phyloP scores from a whole-genome alignment of 257 asterid species.

The Solanum commersonii region DNA sequence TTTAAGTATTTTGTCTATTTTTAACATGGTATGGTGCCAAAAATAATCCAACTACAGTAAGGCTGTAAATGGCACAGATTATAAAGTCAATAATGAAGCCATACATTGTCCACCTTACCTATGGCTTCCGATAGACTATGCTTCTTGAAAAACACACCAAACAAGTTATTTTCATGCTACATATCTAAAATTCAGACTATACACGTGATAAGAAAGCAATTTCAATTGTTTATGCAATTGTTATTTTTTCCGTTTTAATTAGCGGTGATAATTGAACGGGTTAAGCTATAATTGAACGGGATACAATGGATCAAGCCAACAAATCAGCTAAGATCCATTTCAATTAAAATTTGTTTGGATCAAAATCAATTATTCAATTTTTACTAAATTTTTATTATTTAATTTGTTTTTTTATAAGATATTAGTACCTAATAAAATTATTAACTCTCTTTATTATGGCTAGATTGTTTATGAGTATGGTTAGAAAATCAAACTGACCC shows the following conservation, averaged over 20 bases:
- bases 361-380: not conserved
- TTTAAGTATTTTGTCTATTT: accelerated
- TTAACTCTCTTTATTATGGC: too few relatives aligned
- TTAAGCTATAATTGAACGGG: too few relatives aligned
- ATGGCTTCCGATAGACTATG: not conserved
- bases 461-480: too few relatives aligned
- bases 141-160: not conserved
- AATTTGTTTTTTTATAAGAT: not conserved
- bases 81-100: not conserved
- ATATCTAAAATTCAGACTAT: not conserved
- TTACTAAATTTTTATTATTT: not conserved
- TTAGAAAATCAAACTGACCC: too few relatives aligned
- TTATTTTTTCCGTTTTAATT: not conserved
- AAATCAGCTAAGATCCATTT: too few relatives aligned
- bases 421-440: too few relatives aligned
- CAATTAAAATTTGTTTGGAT: too few relatives aligned
- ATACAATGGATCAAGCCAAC: too few relatives aligned
- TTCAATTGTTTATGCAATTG: not conserved
- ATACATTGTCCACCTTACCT: not conserved
- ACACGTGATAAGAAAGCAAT: not conserved
- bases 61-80: not conserved
- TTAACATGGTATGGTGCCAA: not conserved
- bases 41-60: too few relatives aligned
- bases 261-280: too few relatives aligned
- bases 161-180: not conserved